Percentiles rank a stretch among this genome's conserved stretches.
phyloP scores from a whole-genome alignment of 169 alveolate genomes.

The Cryptosporidium ryanae region DNA sequence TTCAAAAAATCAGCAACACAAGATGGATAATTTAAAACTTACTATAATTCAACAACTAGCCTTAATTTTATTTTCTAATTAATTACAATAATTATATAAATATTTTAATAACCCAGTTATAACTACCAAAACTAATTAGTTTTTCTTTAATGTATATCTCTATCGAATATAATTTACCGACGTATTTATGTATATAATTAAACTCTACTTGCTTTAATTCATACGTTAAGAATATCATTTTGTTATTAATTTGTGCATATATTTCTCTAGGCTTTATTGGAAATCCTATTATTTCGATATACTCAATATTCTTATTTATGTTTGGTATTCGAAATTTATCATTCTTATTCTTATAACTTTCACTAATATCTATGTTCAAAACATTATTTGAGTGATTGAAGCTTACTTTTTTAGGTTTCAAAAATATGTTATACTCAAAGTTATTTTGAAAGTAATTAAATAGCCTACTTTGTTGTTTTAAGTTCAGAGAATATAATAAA shows the following conservation, averaged over 20 bases:
- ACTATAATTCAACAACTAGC: too few species aligned
- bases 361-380: neutral
- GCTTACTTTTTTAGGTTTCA: conserved; percentile 4
- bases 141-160: conserved; percentile 12
- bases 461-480: conserved; percentile 5
- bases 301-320: conserved; percentile 7
- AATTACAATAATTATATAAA: neutral
- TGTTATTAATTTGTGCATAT: neutral
- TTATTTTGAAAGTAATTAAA: conserved; percentile 20
- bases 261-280: conserved; percentile 28
- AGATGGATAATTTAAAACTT: too few species aligned
- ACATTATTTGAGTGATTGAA: neutral
- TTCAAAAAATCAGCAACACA: conserved; percentile 54
- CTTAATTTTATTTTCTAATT: too few species aligned
- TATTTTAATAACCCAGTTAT: conserved; percentile 53
- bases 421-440: conserved; percentile 10
- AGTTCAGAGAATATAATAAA: conserved; percentile 9
- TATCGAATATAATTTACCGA: conserved; percentile 15
- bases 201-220: neutral
- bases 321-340: neutral
- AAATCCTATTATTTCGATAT: conserved; percentile 24
- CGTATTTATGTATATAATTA: neutral
- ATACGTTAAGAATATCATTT: neutral
- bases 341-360: neutral
- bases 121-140: conserved; percentile 25